These are phyloP conservation scores for Asclepias syriaca DNA, from an alignment of 257 asterid species.

Conservation along the genomic window DNA sequence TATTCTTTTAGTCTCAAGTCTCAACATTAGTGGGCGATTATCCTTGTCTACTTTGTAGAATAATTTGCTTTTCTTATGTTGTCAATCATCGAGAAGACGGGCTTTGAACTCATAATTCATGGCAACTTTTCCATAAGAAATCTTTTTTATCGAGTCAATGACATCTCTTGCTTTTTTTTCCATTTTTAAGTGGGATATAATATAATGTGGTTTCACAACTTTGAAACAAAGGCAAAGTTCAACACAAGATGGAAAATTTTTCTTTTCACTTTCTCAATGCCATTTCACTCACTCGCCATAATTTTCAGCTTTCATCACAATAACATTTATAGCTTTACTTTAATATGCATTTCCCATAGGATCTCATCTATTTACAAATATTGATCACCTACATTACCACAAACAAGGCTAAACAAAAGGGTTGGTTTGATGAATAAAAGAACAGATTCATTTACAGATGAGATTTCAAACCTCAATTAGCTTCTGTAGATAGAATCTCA, in stretches of 20 bases:
- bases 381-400: slow-evolving; percentile 6
- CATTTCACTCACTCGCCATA: not conserved
- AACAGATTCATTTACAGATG: slow-evolving; percentile 9
- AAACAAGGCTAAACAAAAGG: slow-evolving; percentile 1
- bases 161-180: not conserved
- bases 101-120: not conserved
- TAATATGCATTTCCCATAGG: not conserved
- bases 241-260: not conserved
- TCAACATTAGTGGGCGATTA: too few relatives aligned
- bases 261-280: not conserved
- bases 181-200: not conserved
- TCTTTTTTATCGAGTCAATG: not conserved
- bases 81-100: not conserved
- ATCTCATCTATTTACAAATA: slow-evolving; percentile 14
- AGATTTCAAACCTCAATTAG: slow-evolving; percentile 17
- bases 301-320: not conserved
- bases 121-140: not conserved
- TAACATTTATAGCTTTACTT: too few relatives aligned
- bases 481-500: slow-evolving; percentile 55
- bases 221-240: not conserved
- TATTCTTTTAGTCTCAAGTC: too few relatives aligned
- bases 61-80: not conserved
- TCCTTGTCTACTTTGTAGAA: not conserved
- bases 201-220: too few relatives aligned
- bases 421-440: slow-evolving; percentile 3